Conservation (phyloP, 164 flowering plant genomes). For the Paratinospora sagittata region DNA sequence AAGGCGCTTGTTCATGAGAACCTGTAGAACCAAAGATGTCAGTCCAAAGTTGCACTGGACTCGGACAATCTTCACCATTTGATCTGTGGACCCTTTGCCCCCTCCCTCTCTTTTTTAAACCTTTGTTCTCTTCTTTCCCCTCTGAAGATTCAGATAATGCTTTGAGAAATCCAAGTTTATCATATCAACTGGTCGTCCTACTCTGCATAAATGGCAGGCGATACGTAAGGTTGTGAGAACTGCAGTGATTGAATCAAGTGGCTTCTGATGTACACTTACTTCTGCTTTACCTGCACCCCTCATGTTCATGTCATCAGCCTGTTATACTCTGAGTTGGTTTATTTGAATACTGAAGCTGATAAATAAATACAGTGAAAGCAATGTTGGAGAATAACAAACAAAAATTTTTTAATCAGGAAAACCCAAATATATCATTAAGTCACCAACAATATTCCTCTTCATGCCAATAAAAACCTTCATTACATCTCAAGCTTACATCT, state of each 20-base stretch:
- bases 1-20: constrained; percentile 1
- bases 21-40: background rate
- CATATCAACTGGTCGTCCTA: background rate
- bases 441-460: background rate
- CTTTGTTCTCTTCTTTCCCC: background rate
- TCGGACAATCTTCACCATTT: background rate
- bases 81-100: background rate
- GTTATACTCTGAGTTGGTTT: background rate
- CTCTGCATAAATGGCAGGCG: background rate
- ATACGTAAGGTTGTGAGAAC: background rate
- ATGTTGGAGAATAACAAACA: background rate
- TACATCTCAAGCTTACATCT: background rate
- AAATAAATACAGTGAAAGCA: background rate
- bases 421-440: background rate
- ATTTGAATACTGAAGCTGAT: background rate
- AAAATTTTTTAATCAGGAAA: background rate
- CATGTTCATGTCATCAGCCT: background rate
- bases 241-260: background rate
- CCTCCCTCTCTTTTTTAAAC: background rate
- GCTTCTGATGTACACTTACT: background rate
- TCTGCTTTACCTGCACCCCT: background rate
- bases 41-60: background rate
- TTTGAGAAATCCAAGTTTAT: background rate
- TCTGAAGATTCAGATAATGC: background rate
- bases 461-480: background rate